These are phyloP conservation scores for Tetragonia tetragonoides DNA, from an alignment of 148 eudicot genomes.

Conservation along the genomic window DNA sequence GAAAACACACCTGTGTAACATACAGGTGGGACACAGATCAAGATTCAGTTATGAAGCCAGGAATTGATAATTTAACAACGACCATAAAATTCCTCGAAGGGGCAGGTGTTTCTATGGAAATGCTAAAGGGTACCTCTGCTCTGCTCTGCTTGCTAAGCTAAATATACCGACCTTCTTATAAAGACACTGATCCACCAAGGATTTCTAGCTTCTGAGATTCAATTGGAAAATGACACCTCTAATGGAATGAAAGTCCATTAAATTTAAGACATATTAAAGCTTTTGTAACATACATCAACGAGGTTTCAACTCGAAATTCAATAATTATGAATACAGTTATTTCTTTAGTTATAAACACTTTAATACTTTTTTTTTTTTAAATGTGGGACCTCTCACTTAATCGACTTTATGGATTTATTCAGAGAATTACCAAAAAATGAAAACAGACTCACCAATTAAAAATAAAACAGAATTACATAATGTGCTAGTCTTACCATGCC, in stretches of 20 bases:
- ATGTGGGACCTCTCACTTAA: too few species aligned
- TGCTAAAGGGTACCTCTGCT: slow-evolving; percentile 15
- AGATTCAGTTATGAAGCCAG: not conserved
- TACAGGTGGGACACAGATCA: not conserved
- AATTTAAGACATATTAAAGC: too few species aligned
- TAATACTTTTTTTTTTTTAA: too few species aligned
- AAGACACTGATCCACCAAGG: not conserved
- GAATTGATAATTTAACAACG: not conserved
- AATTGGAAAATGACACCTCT: slow-evolving; percentile 12
- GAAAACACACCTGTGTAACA: not conserved
- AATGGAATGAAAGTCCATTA: not conserved
- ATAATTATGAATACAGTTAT: too few species aligned
- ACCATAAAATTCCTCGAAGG: slow-evolving; percentile 19
- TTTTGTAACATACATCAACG: too few species aligned
- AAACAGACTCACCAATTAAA: too few species aligned
- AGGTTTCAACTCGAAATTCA: too few species aligned
- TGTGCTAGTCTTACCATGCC: too few species aligned
- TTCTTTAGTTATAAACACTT: too few species aligned
- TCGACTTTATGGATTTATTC: too few species aligned
- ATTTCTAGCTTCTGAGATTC: not conserved
- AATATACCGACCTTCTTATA: slow-evolving; percentile 6
- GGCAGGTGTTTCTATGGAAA: slow-evolving; percentile 17
- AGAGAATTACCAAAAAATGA: too few species aligned
- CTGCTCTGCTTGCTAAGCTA: not conserved
- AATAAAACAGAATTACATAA: too few species aligned